Base-by-base conservation (phyloP, 78 protist species). In the Planoprotostelium fungivorum region DNA sequence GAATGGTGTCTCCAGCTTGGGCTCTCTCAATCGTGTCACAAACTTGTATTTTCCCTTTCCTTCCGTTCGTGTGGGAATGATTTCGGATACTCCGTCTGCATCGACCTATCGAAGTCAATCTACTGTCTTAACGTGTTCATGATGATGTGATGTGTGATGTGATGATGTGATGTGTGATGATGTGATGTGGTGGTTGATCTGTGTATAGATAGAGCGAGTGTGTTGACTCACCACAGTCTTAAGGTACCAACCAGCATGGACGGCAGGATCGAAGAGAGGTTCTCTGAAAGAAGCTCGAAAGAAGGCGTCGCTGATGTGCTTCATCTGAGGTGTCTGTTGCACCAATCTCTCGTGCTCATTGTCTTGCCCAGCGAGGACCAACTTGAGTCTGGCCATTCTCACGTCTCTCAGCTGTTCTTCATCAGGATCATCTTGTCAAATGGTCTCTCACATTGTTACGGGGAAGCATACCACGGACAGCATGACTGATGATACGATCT, bases 381-480 rank as follows among this genome's bases (percentile, higher is more conserved):
- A 16, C 16, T 51, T 51, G 31, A 51, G 16, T 25, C 73, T 5
- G 16, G 5, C 73, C 73, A 51, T 51, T 5, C 73, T 5, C 31
- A 51, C 31, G 73, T 51, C 31, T 16, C 73, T 5, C 16, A 51
- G 73, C 73, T 51, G 16, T 51, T 51, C 31, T 51, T 5, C 5
- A 51, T 51, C 16, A 25, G 31, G 5, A 16, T 51, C 73, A 51
- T 5, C 73, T 51, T 51, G 5, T 16, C 16, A 5, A 25, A 51
- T 51, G 16, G 31, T 5, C 16, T 16, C 5, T 51, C 36, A 88
- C 85, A 84, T 88, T 25, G 34, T 51, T 88, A 1, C 36, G 10
- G 37, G 90, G 90, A 28, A 88, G 90, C 90, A 88, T 88, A 1
- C 90, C 90, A 1, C 1, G 1, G 35, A 88, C 90, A n/a, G 90